Conservation (phyloP, 2,329 filamentous ascomycete species). For the Zopfia rhizophila region DNA sequence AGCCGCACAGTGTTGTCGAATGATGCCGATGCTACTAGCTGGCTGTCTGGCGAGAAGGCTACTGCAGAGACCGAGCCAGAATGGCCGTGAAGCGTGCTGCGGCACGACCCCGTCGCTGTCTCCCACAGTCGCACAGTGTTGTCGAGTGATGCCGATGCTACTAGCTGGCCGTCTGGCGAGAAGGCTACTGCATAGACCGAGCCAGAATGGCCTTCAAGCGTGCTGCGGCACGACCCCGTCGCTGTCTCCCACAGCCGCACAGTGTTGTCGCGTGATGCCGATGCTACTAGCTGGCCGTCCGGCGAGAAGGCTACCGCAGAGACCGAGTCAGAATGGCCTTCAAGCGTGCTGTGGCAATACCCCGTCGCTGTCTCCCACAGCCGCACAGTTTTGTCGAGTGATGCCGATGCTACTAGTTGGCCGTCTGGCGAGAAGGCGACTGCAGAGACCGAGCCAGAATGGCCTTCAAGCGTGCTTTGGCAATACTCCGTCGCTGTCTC, state of each 20-base stretch:
- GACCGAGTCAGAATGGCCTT: slow-evolving; percentile 2
- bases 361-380: slow-evolving; percentile 18
- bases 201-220: no score
- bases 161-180: neutral
- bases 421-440: slow-evolving; percentile 20
- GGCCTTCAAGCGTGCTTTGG: neutral
- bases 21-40: slow-evolving; percentile 12
- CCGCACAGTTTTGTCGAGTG: slow-evolving; percentile 11
- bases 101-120: neutral
- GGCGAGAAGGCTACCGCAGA: slow-evolving; percentile 3
- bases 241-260: slow-evolving; percentile 7
- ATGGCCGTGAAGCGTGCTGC: neutral
- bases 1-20: slow-evolving; percentile 1
- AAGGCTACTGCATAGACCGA: no score
- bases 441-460: slow-evolving; percentile 3
- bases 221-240: neutral
- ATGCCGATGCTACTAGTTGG: slow-evolving; percentile 10
- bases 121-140: slow-evolving; percentile 7
- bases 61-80: neutral
- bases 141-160: slow-evolving; percentile 5
- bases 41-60: slow-evolving; percentile 2
- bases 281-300: no score
- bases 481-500: slow-evolving; percentile 1
- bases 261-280: slow-evolving; percentile 5
- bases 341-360: slow-evolving; percentile 1